Percentiles rank a stretch among this genome's conserved stretches.
phyloP scores from a whole-genome alignment of 441 rosid species.

The Erodium trifolium region DNA sequence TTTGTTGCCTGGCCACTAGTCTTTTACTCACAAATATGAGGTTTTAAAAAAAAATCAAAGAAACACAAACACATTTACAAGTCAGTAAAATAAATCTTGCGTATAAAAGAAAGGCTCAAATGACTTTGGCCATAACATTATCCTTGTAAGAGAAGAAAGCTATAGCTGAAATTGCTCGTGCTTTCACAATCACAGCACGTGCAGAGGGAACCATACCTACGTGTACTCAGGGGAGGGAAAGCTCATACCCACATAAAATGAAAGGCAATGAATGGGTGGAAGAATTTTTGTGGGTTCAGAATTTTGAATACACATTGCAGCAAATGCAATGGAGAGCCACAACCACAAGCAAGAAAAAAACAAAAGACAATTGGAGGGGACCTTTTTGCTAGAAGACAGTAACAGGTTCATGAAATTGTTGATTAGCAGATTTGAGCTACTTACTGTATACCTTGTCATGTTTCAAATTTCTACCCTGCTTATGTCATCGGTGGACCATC shows the following conservation, averaged over 20 bases:
- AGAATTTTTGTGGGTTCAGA: neutral
- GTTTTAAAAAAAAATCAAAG: neutral
- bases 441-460: neutral
- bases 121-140: too few species aligned
- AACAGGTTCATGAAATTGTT: neutral
- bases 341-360: neutral
- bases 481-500: neutral
- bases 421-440: neutral
- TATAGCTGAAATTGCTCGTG: too few species aligned
- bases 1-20: neutral
- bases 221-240: neutral
- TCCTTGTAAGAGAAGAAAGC: too few species aligned
- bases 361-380: neutral
- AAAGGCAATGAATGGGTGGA: neutral
- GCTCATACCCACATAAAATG: neutral
- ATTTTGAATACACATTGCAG: neutral
- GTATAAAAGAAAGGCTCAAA: neutral
- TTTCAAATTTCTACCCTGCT: neutral
- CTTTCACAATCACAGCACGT: neutral
- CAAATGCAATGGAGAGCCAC: slow-evolving; percentile 1
- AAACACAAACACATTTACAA: neutral
- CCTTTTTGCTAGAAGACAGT: neutral
- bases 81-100: neutral
- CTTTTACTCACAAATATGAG: neutral
- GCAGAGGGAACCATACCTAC: neutral